These are phyloP conservation scores for Rhynchosporium secalis DNA, from an alignment of 2,329 filamentous ascomycete genomes.

Conservation along the genomic window DNA sequence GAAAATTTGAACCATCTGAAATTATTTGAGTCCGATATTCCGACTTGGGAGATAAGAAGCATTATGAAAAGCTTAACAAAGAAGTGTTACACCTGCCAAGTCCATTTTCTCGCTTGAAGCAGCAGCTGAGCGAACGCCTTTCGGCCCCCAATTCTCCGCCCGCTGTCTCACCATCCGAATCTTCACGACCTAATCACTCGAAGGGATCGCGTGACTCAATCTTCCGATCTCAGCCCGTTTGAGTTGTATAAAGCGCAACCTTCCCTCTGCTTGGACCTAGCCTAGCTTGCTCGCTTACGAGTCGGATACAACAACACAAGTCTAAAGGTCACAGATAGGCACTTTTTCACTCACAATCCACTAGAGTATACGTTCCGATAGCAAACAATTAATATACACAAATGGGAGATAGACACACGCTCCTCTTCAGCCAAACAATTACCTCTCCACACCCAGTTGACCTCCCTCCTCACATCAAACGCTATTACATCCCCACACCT, in stretches of 20 bases:
- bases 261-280: background rate
- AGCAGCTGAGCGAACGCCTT: background rate
- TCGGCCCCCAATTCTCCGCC: conserved; percentile 5
- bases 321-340: too few relatives aligned
- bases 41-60: background rate
- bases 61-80: background rate
- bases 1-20: too few relatives aligned
- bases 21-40: too few relatives aligned
- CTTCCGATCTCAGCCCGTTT: background rate
- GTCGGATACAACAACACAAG: background rate
- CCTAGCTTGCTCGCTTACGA: background rate
- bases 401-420: conserved; percentile 4
- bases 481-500: conserved; percentile 39
- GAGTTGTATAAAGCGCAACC: background rate
- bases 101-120: background rate
- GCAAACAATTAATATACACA: background rate
- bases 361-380: background rate
- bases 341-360: background rate
- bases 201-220: background rate
- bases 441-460: background rate
- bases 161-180: conserved; percentile 2
- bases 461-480: conserved; percentile 38
- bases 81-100: background rate
- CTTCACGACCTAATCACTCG: background rate
- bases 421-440: background rate